Evolutionary conservation across 1,284 basidiomycete genomes (phyloP), one percentile per base, ranked within the genome.

Genomic region (Mycena sp.): DNA sequence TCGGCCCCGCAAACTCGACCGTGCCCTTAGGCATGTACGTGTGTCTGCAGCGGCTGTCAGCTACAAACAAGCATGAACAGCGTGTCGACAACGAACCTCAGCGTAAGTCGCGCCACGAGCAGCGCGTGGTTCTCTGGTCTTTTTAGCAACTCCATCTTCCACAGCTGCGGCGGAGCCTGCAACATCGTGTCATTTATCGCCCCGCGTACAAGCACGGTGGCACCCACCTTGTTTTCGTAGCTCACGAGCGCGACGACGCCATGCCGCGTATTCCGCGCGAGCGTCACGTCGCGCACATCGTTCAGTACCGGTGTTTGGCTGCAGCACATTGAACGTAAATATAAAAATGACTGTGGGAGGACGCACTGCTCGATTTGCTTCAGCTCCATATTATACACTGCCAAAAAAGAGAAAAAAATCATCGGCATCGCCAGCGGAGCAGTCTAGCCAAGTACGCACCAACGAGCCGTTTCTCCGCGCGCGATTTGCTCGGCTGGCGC

Each of bases 241-340:
- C 88, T 90, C 58, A 93, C 83, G 52, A 93, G 74, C 23, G 89
- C 90, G 17, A 87, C 79, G 11, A 85, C 73, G n/a, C 86, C 87
- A 68, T 83, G 83, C 45, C 75, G 72, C 4, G 72, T 68, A 48
- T 76, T 79, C 56, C 83, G 80, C 45, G 88, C 84, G 25, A 93
- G 75, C 0, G 87, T 87, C 51, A 93, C 86, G 70, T 92, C 88
- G 41, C 89, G 86, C 57, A 93, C 88, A 69, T 93, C 90, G 67
- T 92, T 89, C 9, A 92, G 77, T n/a, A 93, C 87, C 6, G 91
- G 92, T 2, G 89, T 90, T 76, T 90, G 88, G 67, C 91, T 92
- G 64, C 2, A n/a, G n/a, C n/a, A n/a, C n/a, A n/a, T n/a, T n/a
- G n/a, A n/a, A n/a, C n/a, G n/a, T n/a, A n/a, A n/a, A n/a, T n/a